Percentiles rank a stretch among this genome's conserved stretches.
These are phyloP conservation scores for Alternaria sp. DNA, from an alignment of 2,329 filamentous ascomycete species.

Conservation along the genomic window DNA sequence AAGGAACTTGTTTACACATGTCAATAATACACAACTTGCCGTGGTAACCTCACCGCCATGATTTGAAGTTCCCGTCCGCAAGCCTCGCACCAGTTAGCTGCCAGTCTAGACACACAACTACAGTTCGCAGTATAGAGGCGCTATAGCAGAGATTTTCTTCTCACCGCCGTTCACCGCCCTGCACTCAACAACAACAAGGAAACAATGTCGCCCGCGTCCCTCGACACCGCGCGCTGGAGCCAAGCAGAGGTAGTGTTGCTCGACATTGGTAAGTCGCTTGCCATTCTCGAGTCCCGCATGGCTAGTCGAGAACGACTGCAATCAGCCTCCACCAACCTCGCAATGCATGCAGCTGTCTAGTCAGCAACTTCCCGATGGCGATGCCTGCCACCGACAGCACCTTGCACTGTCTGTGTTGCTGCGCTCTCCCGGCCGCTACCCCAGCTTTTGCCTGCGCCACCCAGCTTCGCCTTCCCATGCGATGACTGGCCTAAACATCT, in stretches of 20 bases:
- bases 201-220: conserved; percentile 36
- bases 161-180: conserved; percentile 45
- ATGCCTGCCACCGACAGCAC: conserved; percentile 2
- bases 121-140: conserved; percentile 10
- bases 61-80: conserved; percentile 30
- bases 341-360: conserved; percentile 25
- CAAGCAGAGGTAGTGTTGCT: conserved; percentile 59
- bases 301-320: conserved; percentile 21
- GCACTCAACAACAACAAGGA: conserved; percentile 20
- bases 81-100: conserved; percentile 37
- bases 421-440: conserved; percentile 26
- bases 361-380: conserved; percentile 19
- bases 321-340: conserved; percentile 24
- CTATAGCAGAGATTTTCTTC: conserved; percentile 33
- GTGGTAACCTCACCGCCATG: conserved; percentile 35
- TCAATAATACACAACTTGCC: conserved; percentile 16
- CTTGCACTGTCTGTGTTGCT: conserved; percentile 25
- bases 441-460: conserved; percentile 41
- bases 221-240: conserved; percentile 40
- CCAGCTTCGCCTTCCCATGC: conserved; percentile 22
- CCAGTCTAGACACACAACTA: conserved; percentile 28
- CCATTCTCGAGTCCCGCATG: conserved; percentile 22
- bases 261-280: conserved; percentile 62
- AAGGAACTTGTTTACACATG: neutral
- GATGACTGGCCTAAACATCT: conserved; percentile 12